Conservation (phyloP, 179 eudicot genomes). For the Corrigiola litoralis region DNA sequence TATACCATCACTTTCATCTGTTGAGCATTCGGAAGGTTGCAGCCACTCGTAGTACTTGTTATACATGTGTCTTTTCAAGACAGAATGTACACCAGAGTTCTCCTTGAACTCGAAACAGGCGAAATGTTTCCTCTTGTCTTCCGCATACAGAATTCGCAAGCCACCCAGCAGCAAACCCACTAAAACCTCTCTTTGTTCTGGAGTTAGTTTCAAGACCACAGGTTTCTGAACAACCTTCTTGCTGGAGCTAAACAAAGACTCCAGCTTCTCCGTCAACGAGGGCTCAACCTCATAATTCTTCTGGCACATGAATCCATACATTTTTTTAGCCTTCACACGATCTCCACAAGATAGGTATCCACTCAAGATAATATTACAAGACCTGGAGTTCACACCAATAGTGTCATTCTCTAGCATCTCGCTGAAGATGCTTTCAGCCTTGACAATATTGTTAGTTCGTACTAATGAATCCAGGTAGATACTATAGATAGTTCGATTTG, state of each 20-base stretch:
- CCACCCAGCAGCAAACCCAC: slow-evolving; percentile 85
- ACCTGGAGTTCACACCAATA: slow-evolving; percentile 55
- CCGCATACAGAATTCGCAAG: slow-evolving; percentile 46
- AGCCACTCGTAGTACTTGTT: slow-evolving; percentile 83
- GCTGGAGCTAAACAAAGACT: slow-evolving; percentile 32
- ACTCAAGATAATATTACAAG: slow-evolving; percentile 64
- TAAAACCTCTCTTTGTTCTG: slow-evolving; percentile 78
- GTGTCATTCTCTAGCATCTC: slow-evolving; percentile 60
- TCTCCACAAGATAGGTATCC: slow-evolving; percentile 52
- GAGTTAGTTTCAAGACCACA: slow-evolving; percentile 50
- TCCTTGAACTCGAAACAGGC: slow-evolving; percentile 61
- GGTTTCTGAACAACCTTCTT: slow-evolving; percentile 43
- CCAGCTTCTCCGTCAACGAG: slow-evolving; percentile 59
- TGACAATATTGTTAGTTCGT: slow-evolving; percentile 41
- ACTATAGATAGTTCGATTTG: slow-evolving; percentile 55
- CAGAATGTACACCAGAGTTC: slow-evolving; percentile 36
- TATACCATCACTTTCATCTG: slow-evolving; percentile 37
- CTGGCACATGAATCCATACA: slow-evolving; percentile 59
- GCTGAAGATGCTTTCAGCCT: slow-evolving; percentile 70
- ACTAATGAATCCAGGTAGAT: slow-evolving; percentile 80
- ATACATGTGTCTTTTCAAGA: slow-evolving; percentile 57
- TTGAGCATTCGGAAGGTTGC: slow-evolving; percentile 29
- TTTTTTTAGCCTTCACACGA: slow-evolving; percentile 52
- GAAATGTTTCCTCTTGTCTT: slow-evolving; percentile 37
- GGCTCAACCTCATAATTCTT: slow-evolving; percentile 64